phyloP scores from a whole-genome alignment of 108 stramenopile species.

The Fragilariopsis cylindrus region DNA sequence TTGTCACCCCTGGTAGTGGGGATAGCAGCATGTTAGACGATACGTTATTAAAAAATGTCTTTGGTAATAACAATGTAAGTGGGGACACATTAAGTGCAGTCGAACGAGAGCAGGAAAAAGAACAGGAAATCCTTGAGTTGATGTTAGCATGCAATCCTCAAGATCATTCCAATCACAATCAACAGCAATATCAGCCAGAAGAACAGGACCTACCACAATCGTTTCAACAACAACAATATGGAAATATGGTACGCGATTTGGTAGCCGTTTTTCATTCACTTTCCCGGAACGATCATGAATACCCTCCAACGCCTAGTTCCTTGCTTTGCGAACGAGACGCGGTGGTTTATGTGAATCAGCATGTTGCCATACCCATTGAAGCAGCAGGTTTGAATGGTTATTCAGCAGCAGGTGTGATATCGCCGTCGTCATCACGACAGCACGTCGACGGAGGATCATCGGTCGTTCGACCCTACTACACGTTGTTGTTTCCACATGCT shows the following conservation, averaged over 20 bases:
- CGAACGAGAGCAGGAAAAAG: slow-evolving; percentile 46
- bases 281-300: slow-evolving; percentile 49
- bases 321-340: slow-evolving; percentile 60
- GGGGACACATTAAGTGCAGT: slow-evolving; percentile 5
- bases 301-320: slow-evolving; percentile 42
- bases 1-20: not conserved
- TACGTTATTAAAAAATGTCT: not conserved
- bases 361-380: slow-evolving; percentile 80
- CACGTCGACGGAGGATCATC: slow-evolving; percentile 9
- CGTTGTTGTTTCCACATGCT: slow-evolving; percentile 75
- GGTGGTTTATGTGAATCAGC: slow-evolving; percentile 77
- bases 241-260: slow-evolving; percentile 79
- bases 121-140: slow-evolving; percentile 71
- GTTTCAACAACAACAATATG: slow-evolving; percentile 35
- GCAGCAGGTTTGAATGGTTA: slow-evolving; percentile 27
- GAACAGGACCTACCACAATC: not conserved
- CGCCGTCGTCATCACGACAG: not conserved
- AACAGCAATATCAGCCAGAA: not conserved
- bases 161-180: not conserved
- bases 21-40: not conserved
- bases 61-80: slow-evolving; percentile 1
- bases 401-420: not conserved
- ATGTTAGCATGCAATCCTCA: slow-evolving; percentile 60
- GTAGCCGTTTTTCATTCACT: slow-evolving; percentile 72
- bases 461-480: slow-evolving; percentile 65